Evolutionary conservation across 805 yeast species (phyloP), one percentile per base, ranked within the genome.

Genomic region (Lipomyces orientalis): DNA sequence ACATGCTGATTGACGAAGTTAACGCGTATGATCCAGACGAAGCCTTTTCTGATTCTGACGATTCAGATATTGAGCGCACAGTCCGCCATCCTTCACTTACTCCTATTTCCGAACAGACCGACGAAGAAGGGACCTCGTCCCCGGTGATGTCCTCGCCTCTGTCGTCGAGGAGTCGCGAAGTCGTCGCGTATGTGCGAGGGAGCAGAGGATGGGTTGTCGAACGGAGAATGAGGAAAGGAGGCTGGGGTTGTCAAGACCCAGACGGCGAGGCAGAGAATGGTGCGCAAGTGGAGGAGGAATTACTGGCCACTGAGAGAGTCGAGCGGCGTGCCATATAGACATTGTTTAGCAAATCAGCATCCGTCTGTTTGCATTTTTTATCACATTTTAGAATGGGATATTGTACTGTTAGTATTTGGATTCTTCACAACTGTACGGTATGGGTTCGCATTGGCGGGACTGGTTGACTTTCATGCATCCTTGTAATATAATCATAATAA

Each of bases 141-240:
- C 64, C 63, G 14, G 46, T 54, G 16, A 25, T 46, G 54, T 35
- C 55, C n/a, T 52, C 55, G 55, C 55, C 55, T 9, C 19, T 14
- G 34, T 25, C 55, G 5, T 46, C 54, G 25, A 59, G 52, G 9
- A 58, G 60, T 12, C 64, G 68, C 14, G 70, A 69, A 49, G 64
- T 69, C 10, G 71, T 69, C 25, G 72, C 72, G 6, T 69, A 69
- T 46, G 67, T 68, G 10, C 64, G 72, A 7, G 62, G 64, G 7
- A 54, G 64, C 29, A 43, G 61, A 19, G 72, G 71, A 3, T 69
- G 72, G 72, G 69, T 69, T 51, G 70, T 69, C 39, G 72, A 69
- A 54, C 69, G 68, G 14, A 49, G 72, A 54, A 51, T 63, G 29
- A 64, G 69, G 59, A 63, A 58, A 29, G 67, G 68, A 29, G 64